Percentiles rank a stretch among this genome's conserved stretches.
These are phyloP conservation scores for Geotrichum aggregatum DNA, from an alignment of 1,139 yeast species.

Conservation along the genomic window DNA sequence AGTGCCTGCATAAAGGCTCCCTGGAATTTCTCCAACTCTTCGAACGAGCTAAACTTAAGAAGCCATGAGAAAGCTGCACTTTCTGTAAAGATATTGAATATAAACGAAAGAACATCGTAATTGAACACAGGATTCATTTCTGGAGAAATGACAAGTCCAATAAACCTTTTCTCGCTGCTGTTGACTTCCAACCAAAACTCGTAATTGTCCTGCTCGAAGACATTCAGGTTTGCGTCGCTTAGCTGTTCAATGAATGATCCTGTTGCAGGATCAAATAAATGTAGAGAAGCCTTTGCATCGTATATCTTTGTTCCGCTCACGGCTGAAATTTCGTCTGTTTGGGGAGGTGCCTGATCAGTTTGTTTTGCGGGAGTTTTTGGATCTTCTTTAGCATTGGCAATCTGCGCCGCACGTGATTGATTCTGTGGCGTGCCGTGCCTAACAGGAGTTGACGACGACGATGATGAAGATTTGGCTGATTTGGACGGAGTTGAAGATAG, in stretches of 20 bases:
- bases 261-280: constrained; percentile 52
- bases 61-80: constrained; percentile 57
- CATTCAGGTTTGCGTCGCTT: constrained; percentile 35
- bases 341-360: not conserved
- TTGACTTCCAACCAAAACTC: constrained; percentile 51
- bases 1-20: constrained; percentile 48
- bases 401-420: constrained; percentile 1
- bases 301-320: constrained; percentile 10
- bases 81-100: constrained; percentile 55
- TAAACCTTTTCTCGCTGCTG: constrained; percentile 32
- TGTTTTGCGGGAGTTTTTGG: constrained; percentile 12
- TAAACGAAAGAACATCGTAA: constrained; percentile 53
- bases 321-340: constrained; percentile 17
- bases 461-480: not conserved
- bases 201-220: constrained; percentile 52
- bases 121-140: constrained; percentile 65
- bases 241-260: constrained; percentile 51
- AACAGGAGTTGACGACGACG: not conserved
- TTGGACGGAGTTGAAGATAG: not conserved
- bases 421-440: not conserved
- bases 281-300: constrained; percentile 43
- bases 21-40: constrained; percentile 51
- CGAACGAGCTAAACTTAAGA: constrained; percentile 48
- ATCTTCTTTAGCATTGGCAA: constrained; percentile 3
- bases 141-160: constrained; percentile 48